Evolutionary conservation across 2,329 filamentous ascomycete genomes (phyloP).

Genomic region (Pseudonectria foliicola): DNA sequence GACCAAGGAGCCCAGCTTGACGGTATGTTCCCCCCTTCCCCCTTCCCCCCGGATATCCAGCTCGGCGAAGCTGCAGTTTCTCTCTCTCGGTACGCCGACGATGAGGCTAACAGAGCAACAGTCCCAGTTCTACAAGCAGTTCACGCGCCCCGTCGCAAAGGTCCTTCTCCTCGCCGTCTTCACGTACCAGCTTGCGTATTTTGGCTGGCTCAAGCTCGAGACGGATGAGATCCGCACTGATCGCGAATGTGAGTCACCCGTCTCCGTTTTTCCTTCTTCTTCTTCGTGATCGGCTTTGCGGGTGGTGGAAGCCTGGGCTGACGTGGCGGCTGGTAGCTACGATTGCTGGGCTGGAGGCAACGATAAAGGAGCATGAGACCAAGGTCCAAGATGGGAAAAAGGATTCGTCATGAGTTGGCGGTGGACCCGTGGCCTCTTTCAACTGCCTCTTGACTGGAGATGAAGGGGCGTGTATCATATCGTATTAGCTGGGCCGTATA

Average conservation of each 20-base stretch:
- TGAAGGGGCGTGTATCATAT: background rate
- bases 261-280: too few relatives aligned
- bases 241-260: slow-evolving; percentile 42
- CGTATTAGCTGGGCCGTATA: background rate
- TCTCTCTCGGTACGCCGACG: too few relatives aligned
- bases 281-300: too few relatives aligned
- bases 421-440: background rate
- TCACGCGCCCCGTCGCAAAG: slow-evolving; percentile 66
- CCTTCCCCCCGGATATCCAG: background rate
- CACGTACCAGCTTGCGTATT: slow-evolving; percentile 73
- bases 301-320: slow-evolving; percentile 9
- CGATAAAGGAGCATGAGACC: slow-evolving; percentile 29
- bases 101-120: too few relatives aligned
- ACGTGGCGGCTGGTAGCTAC: slow-evolving; percentile 17
- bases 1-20: slow-evolving; percentile 20
- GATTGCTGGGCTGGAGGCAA: slow-evolving; percentile 31
- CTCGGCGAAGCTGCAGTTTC: too few relatives aligned
- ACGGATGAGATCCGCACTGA: slow-evolving; percentile 58
- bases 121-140: slow-evolving; percentile 67
- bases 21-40: slow-evolving; percentile 11
- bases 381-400: slow-evolving; percentile 10
- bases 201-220: slow-evolving; percentile 67
- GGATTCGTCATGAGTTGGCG: slow-evolving; percentile 9
- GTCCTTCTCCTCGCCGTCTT: slow-evolving; percentile 67
- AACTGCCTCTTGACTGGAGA: too few relatives aligned